phyloP scores from a whole-genome alignment of 2,329 filamentous ascomycete species.

The Chrysoporthe cubensis region DNA sequence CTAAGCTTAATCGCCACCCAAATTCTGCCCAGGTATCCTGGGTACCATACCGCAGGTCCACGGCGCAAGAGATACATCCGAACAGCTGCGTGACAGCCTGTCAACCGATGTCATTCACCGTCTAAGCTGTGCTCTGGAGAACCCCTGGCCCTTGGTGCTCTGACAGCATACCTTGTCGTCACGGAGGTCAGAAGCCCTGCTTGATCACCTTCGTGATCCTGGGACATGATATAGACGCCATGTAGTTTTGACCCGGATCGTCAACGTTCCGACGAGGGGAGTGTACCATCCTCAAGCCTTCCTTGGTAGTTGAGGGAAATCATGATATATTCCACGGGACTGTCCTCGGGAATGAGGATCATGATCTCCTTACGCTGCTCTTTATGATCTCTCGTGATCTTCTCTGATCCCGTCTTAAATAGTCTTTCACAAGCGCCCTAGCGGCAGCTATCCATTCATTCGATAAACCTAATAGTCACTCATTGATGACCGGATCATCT shows the following conservation, averaged over 20 bases:
- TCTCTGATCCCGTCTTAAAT: slow-evolving; percentile 12
- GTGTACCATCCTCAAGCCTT: slow-evolving; percentile 1
- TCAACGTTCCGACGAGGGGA: slow-evolving; percentile 15
- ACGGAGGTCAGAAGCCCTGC: slow-evolving; percentile 10
- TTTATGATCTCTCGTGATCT: slow-evolving; percentile 16
- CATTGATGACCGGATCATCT: slow-evolving; percentile 22
- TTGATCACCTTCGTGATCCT: slow-evolving; percentile 11
- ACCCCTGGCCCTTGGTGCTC: slow-evolving; percentile 19
- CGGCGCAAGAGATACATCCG: slow-evolving; percentile 1
- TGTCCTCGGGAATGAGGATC: slow-evolving; percentile 21
- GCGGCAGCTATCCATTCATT: slow-evolving; percentile 27
- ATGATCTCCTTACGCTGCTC: slow-evolving; percentile 27
- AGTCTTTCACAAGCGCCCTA: slow-evolving; percentile 24
- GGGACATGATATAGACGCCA: slow-evolving; percentile 13
- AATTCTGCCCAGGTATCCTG: not conserved
- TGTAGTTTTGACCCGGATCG: slow-evolving; percentile 20
- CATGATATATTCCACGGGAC: slow-evolving; percentile 18
- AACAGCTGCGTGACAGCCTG: slow-evolving; percentile 18
- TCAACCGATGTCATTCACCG: slow-evolving; percentile 15
- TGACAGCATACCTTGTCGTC: slow-evolving; percentile 9
- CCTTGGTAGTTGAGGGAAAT: not conserved
- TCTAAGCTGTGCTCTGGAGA: not conserved
- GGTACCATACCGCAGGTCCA: not conserved
- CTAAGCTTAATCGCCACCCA: slow-evolving; percentile 17
- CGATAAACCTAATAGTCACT: slow-evolving; percentile 13